Percentiles rank a stretch among this genome's conserved stretches.
phyloP scores from a whole-genome alignment of 2,329 filamentous ascomycete genomes.

The Teratosphaeria epicoccoides region DNA sequence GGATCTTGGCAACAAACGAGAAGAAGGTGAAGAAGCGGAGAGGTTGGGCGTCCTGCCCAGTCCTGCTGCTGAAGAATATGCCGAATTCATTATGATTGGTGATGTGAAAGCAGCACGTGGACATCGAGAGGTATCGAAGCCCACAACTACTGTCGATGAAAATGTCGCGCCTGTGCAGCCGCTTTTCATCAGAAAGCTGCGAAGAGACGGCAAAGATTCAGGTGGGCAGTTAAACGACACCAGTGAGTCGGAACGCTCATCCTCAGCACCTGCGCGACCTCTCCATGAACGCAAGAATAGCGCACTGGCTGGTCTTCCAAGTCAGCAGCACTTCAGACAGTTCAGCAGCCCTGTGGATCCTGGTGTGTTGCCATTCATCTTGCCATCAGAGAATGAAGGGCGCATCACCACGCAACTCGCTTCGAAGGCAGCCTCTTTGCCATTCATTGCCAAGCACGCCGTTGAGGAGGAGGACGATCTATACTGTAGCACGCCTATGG shows the following conservation, averaged over 20 bases:
- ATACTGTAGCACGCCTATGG: conserved; percentile 8
- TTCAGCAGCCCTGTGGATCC: conserved; percentile 1
- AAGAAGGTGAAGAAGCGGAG: conserved; percentile 1
- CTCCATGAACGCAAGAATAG: conserved; percentile 15
- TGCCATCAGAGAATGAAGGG: not conserved
- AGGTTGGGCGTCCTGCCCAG: conserved; percentile 22
- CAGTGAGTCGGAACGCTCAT: not conserved
- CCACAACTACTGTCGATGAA: not conserved
- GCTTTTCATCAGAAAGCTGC: not conserved
- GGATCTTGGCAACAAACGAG: conserved; percentile 1
- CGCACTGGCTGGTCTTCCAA: conserved; percentile 17
- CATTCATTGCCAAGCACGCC: not conserved
- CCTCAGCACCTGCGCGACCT: conserved; percentile 2
- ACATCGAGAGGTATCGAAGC: too few species aligned
- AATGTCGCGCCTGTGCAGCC: not conserved
- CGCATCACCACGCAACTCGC: not conserved
- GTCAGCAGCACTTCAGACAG: conserved; percentile 10
- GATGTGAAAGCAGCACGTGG: not conserved
- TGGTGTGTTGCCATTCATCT: conserved; percentile 1
- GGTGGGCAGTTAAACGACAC: not conserved
- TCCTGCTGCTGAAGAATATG: conserved; percentile 12
- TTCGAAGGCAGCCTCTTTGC: not conserved
- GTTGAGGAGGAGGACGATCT: conserved; percentile 8
- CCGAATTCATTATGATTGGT: not conserved
- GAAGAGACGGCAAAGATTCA: not conserved